These are phyloP conservation scores for Aspergillus flavus DNA, from an alignment of 2,329 filamentous ascomycete genomes.

Conservation along the genomic window DNA sequence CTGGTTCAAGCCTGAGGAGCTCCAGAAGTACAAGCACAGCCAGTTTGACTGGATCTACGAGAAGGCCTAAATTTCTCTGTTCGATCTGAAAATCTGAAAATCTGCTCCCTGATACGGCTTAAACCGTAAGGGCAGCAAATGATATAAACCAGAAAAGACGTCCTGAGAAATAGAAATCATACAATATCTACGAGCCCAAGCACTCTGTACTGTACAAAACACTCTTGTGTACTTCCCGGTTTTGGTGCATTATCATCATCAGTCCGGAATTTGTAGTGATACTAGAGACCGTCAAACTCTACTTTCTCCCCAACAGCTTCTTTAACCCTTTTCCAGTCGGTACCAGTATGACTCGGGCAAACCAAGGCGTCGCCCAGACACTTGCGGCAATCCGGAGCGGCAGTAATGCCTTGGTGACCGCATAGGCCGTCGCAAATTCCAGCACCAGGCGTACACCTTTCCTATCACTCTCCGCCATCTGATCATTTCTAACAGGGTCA, in stretches of 20 bases:
- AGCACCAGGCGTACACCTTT: conserved; percentile 58
- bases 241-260: background rate
- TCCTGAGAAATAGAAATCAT: conserved; percentile 17
- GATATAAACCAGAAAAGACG: conserved; percentile 12
- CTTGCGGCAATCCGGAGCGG: conserved; percentile 76
- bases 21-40: conserved; percentile 81
- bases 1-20: conserved; percentile 92
- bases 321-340: conserved; percentile 47
- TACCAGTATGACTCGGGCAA: conserved; percentile 68
- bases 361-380: conserved; percentile 90
- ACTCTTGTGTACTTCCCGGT: background rate
- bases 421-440: conserved; percentile 84
- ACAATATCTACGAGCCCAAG: conserved; percentile 10
- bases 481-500: conserved; percentile 21
- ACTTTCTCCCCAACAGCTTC: conserved; percentile 41
- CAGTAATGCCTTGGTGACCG: conserved; percentile 82
- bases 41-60: conserved; percentile 97
- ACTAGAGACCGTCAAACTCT: conserved; percentile 4
- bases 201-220: background rate
- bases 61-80: conserved; percentile 60
- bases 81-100: conserved; percentile 16
- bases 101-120: conserved; percentile 15
- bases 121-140: conserved; percentile 12
- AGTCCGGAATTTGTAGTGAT: background rate
- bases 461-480: conserved; percentile 31